Percentiles rank a stretch among this genome's conserved stretches.
Conservation (phyloP, 345 rosid species). For the Euphorbia pulcherrima region DNA sequence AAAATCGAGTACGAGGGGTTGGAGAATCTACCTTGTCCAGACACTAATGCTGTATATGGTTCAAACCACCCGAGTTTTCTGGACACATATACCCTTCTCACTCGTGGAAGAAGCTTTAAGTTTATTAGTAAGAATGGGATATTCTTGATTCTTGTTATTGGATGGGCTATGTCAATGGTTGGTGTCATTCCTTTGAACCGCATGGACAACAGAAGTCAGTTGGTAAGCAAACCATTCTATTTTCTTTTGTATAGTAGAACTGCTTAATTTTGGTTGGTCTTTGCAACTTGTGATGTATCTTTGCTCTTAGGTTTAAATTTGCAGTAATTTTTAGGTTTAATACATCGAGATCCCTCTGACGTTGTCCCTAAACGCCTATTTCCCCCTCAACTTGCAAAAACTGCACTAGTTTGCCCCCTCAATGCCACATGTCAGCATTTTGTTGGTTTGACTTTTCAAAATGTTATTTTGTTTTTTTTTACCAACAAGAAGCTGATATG, state of each 20-base stretch:
- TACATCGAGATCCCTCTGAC: too few species aligned
- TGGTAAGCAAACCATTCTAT: constrained; percentile 53
- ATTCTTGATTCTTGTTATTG: constrained; percentile 70
- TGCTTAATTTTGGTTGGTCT: not conserved
- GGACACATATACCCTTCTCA: constrained; percentile 81
- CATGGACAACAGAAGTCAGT: constrained; percentile 84
- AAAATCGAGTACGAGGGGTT: constrained; percentile 57
- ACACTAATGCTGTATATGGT: constrained; percentile 76
- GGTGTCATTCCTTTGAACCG: constrained; percentile 84
- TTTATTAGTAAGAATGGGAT: constrained; percentile 85
- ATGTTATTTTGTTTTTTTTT: too few species aligned
- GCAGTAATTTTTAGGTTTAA: too few species aligned
- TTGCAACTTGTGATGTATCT: not conserved
- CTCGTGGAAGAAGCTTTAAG: constrained; percentile 75
- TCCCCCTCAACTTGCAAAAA: too few species aligned
- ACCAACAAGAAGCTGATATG: too few species aligned
- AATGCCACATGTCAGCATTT: too few species aligned
- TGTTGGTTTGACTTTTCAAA: too few species aligned
- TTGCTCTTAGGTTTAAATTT: constrained; percentile 15
- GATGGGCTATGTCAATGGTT: constrained; percentile 93
- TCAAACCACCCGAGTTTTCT: constrained; percentile 95
- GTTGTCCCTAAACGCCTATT: too few species aligned
- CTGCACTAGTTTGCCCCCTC: too few species aligned
- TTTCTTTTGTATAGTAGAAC: not conserved
- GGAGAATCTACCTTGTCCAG: constrained; percentile 74